A percentile compares a stretch with the other conserved stretches of the same genome.
Evolutionary conservation across 768 basidiomycete species (phyloP).

Genomic region (Lanmaoa pseudosensibilis): DNA sequence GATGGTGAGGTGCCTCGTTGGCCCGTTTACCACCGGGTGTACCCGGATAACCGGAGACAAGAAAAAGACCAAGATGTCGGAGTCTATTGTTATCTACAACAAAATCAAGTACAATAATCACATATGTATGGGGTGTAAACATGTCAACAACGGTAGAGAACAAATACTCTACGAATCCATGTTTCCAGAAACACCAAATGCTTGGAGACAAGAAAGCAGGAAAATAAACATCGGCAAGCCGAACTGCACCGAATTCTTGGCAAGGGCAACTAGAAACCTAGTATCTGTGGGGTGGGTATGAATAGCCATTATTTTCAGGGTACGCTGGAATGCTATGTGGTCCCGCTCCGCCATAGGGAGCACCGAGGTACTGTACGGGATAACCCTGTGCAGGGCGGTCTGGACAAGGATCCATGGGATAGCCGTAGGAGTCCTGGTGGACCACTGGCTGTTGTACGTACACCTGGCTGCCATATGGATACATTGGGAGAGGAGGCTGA

Average conservation of each 20-base stretch:
- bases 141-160: not conserved
- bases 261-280: not conserved
- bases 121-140: constrained; percentile 3
- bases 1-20: not conserved
- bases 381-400: constrained; percentile 17
- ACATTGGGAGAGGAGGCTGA: constrained; percentile 2
- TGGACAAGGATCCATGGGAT: constrained; percentile 4
- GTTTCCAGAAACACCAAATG: constrained; percentile 14
- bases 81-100: constrained; percentile 14
- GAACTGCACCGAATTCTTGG: not conserved
- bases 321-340: constrained; percentile 16
- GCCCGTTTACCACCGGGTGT: not conserved
- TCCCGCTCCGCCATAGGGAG: constrained; percentile 6
- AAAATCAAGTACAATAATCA: constrained; percentile 11
- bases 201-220: constrained; percentile 8
- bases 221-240: constrained; percentile 6
- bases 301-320: constrained; percentile 14
- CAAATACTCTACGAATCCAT: constrained; percentile 12
- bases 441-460: constrained; percentile 8
- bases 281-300: constrained; percentile 8
- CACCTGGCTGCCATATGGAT: not conserved
- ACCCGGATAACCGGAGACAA: not conserved
- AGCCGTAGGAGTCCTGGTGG: constrained; percentile 16
- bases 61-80: not conserved
- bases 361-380: constrained; percentile 8